Evolutionary conservation across 2,329 filamentous ascomycete genomes (phyloP).

Genomic region (Meredithiella fracta): DNA sequence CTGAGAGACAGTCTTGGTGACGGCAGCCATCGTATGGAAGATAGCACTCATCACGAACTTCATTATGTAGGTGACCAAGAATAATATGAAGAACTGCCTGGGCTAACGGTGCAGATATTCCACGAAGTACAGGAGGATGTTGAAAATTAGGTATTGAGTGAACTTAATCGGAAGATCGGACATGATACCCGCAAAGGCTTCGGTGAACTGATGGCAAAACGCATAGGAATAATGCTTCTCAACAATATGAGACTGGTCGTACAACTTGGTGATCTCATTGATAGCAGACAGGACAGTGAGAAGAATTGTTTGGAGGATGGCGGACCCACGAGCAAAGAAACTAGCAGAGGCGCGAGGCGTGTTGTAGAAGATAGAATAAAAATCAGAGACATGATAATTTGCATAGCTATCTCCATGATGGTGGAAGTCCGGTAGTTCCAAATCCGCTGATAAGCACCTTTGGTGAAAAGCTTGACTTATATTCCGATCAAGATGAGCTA

Average conservation of each 20-base stretch:
- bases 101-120: conserved; percentile 38
- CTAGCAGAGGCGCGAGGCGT: conserved; percentile 31
- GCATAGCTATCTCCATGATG: conserved; percentile 27
- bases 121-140: conserved; percentile 42
- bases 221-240: conserved; percentile 33
- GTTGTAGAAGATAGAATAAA: conserved; percentile 43
- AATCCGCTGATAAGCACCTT: conserved; percentile 34
- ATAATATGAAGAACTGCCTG: conserved; percentile 59
- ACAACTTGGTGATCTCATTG: conserved; percentile 33
- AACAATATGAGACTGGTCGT: conserved; percentile 30
- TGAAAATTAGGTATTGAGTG: conserved; percentile 31
- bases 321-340: conserved; percentile 38
- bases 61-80: conserved; percentile 50
- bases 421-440: conserved; percentile 35
- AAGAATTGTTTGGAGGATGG: conserved; percentile 43
- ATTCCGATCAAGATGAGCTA: conserved; percentile 40
- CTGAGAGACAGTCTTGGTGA: conserved; percentile 48
- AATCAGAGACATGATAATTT: conserved; percentile 42
- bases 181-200: conserved; percentile 37
- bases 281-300: conserved; percentile 43
- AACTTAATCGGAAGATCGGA: conserved; percentile 44
- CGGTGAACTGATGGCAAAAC: conserved; percentile 35
- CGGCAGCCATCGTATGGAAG: conserved; percentile 56
- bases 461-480: conserved; percentile 36
- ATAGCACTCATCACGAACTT: conserved; percentile 61